These are phyloP conservation scores for Melampsora larici-populina DNA, from an alignment of 1,284 basidiomycete genomes.

Conservation along the genomic window DNA sequence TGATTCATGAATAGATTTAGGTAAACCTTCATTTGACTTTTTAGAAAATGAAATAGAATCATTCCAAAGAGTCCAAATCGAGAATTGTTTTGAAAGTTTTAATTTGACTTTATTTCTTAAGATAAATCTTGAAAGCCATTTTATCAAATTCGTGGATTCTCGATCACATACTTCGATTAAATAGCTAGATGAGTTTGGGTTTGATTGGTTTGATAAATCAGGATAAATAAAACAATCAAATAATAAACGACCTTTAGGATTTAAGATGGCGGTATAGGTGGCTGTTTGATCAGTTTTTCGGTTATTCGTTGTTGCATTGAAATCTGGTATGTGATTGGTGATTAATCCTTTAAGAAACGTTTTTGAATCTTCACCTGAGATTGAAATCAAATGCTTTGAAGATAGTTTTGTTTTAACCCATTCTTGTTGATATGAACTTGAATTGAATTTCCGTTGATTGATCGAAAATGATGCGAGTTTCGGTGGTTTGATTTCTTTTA, in stretches of 20 bases:
- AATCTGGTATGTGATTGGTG: constrained; percentile 2
- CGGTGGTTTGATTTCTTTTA: too few relatives aligned
- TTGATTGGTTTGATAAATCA: not conserved
- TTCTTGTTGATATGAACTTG: not conserved
- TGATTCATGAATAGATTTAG: constrained; percentile 3
- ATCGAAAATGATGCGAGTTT: too few relatives aligned
- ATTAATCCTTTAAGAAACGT: constrained; percentile 38
- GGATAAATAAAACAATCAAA: constrained; percentile 84
- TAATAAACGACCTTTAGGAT: constrained; percentile 74
- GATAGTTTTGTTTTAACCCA: constrained; percentile 27
- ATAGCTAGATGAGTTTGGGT: not conserved
- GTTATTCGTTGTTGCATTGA: not conserved
- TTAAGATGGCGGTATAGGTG: constrained; percentile 25
- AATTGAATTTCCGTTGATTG: not conserved
- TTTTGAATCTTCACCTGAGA: constrained; percentile 20
- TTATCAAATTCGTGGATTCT: constrained; percentile 59
- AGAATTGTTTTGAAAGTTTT: constrained; percentile 67
- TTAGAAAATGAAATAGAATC: constrained; percentile 51
- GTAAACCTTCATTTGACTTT: not conserved
- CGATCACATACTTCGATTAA: constrained; percentile 72
- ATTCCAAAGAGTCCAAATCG: constrained; percentile 78
- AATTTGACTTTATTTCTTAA: constrained; percentile 85
- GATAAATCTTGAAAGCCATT: constrained; percentile 75
- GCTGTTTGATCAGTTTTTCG: constrained; percentile 1
- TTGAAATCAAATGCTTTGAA: constrained; percentile 11